Conservation (phyloP, 108 stramenopile species). For the Pseudonitzschia delicatissima region DNA sequence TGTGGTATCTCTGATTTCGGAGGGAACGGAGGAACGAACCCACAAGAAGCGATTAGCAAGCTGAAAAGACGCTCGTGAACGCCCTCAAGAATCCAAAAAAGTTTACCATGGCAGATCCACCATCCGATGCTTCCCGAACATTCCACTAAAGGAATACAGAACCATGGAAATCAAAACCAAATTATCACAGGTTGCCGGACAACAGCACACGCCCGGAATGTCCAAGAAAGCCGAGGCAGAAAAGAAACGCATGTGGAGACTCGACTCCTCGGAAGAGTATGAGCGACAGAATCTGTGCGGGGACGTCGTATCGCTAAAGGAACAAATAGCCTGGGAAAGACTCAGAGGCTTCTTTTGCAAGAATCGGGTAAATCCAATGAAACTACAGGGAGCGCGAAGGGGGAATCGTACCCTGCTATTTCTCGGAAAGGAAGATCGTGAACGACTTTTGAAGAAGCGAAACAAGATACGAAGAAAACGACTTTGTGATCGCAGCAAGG, state of each 20-base stretch:
- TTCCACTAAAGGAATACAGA: slow-evolving; percentile 9
- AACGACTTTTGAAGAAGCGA: background rate
- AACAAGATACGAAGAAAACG: background rate
- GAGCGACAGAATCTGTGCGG: slow-evolving; percentile 25
- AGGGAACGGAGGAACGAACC: slow-evolving; percentile 72
- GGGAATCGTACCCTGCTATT: background rate
- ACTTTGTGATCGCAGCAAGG: background rate
- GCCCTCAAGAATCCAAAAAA: slow-evolving; percentile 53
- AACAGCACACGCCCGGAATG: slow-evolving; percentile 18
- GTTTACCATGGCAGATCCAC: slow-evolving; percentile 47
- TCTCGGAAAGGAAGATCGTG: background rate
- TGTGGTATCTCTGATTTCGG: slow-evolving; percentile 72
- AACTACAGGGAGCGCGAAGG: background rate
- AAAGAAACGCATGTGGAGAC: slow-evolving; percentile 39
- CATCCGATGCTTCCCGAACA: slow-evolving; percentile 50
- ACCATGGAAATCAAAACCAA: slow-evolving; percentile 8
- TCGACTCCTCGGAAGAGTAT: slow-evolving; percentile 34
- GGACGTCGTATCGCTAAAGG: background rate
- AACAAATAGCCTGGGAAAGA: background rate
- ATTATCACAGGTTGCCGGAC: slow-evolving; percentile 31
- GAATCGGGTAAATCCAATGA: background rate
- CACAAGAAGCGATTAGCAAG: slow-evolving; percentile 27
- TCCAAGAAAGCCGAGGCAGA: background rate
- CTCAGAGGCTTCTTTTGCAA: background rate
- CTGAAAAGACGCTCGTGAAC: slow-evolving; percentile 48